Evolutionary conservation across 768 basidiomycete species (phyloP).

Genomic region (Termitomyces sp.): DNA sequence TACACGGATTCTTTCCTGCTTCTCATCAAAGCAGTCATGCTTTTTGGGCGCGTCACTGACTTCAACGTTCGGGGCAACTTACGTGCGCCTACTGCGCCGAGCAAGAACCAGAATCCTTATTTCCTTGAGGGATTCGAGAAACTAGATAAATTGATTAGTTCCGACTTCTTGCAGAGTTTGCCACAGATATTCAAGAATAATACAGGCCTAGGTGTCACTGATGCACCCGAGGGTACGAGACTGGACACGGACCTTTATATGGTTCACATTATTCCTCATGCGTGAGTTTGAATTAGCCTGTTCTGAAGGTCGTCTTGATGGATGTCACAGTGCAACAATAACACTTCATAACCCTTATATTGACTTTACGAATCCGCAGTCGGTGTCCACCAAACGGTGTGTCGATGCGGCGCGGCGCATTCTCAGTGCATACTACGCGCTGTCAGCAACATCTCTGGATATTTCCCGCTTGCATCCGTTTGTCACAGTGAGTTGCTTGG

Average conservation of each 20-base stretch:
- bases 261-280: constrained; percentile 84
- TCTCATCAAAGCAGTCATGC: constrained; percentile 79
- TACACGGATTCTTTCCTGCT: constrained; percentile 83
- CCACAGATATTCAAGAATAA: constrained; percentile 67
- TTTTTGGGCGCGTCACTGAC: constrained; percentile 84
- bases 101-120: constrained; percentile 74
- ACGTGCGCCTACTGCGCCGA: constrained; percentile 60
- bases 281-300: constrained; percentile 44
- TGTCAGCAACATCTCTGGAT: constrained; percentile 82
- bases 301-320: constrained; percentile 11
- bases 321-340: constrained; percentile 65
- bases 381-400: constrained; percentile 69
- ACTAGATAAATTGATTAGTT: constrained; percentile 65
- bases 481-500: constrained; percentile 55
- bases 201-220: constrained; percentile 46
- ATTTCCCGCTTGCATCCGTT: constrained; percentile 80
- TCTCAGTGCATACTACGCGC: constrained; percentile 68
- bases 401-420: constrained; percentile 74
- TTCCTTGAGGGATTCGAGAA: constrained; percentile 61
- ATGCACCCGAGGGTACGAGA: constrained; percentile 51
- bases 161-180: constrained; percentile 66
- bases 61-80: constrained; percentile 77
- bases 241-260: constrained; percentile 84
- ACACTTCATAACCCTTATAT: constrained; percentile 85
- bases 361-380: constrained; percentile 65